phyloP scores from a whole-genome alignment of 257 asterid genomes.

The Vinca minor region DNA sequence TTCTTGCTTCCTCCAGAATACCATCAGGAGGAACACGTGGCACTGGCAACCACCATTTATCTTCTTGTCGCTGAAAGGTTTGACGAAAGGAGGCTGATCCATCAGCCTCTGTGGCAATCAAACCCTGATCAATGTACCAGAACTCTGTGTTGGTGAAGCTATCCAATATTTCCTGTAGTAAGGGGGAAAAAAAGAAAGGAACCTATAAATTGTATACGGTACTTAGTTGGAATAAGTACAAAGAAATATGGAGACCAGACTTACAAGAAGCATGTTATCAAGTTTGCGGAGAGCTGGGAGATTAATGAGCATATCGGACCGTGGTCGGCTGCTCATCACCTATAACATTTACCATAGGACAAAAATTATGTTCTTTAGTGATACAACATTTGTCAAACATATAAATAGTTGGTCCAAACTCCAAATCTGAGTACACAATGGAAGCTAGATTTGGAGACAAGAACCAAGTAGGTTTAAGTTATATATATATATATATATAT shows the following conservation, averaged over 20 bases:
- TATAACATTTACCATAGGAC: constrained; percentile 14
- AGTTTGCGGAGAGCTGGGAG: constrained; percentile 95
- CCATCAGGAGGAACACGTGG: constrained; percentile 85
- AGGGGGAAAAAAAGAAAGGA: background rate
- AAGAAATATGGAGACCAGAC: constrained; percentile 14
- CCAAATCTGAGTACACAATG: no score
- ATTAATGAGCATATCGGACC: constrained; percentile 62
- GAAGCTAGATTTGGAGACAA: background rate
- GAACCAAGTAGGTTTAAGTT: background rate
- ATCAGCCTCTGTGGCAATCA: constrained; percentile 50
- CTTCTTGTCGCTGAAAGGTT: constrained; percentile 63
- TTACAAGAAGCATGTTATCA: constrained; percentile 84
- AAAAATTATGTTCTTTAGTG: background rate
- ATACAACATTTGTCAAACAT: background rate
- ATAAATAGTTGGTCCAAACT: background rate
- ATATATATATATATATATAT: no score
- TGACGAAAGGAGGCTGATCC: constrained; percentile 59
- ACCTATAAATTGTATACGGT: background rate
- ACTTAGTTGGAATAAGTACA: background rate
- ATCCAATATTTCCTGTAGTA: constrained; percentile 67
- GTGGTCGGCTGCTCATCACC: constrained; percentile 78
- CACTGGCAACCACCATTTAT: constrained; percentile 97
- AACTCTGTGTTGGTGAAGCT: constrained; percentile 60
- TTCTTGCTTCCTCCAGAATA: constrained; percentile 54
- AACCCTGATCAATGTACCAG: constrained; percentile 86